Evolutionary conservation across 176 grass and related monocot species (phyloP), one percentile per base, ranked within the genome.

Genomic region (Guadua angustifolia): DNA sequence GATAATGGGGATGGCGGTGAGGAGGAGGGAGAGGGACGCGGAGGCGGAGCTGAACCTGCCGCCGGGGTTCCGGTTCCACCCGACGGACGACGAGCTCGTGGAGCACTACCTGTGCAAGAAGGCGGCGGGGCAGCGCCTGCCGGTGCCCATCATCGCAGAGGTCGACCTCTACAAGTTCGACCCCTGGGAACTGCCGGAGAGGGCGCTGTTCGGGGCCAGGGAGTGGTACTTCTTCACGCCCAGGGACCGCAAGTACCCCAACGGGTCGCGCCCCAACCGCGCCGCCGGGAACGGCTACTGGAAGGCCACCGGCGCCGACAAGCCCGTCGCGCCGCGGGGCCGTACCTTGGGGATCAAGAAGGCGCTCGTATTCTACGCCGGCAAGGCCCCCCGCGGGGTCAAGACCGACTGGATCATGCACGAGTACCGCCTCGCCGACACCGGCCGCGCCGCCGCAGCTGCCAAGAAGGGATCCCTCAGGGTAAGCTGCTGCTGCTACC

Each of bases 351-450:
- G 95, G 75, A 94, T 97, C 79, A 97, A 97, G 95, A 97, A 97
- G 88, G 92, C 95, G 46, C 72, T 97, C 22, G 95, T 97, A 1
- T 97, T 97, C 68, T 97, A 97, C 2, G 91, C 95, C 0, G 92
- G 95, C 0, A 97, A 97, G 87, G 88, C 95, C 57, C 95, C 95
- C 0, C 81, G 86, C 1, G 95, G 95, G 19, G 77, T 90, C 1
- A 97, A 97, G 84, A 97, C 95, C 0, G 92, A 97, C 8, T 97
- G 95, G 95, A 97, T 97, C 86, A 94, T 97, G 95, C 95, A 97
- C 1, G 95, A 97, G 77, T 97, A 94, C 75, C 65, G 95, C 1
- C 74, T 97, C 71, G 87, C 89, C 0, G 95, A 92, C 12, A 68
- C 81, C 0, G 81, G 79, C 0, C 44, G 89, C 13, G 75, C 82